Evolutionary conservation across 2,329 filamentous ascomycete species (phyloP).

Genomic region (Diaporthe amygdali): DNA sequence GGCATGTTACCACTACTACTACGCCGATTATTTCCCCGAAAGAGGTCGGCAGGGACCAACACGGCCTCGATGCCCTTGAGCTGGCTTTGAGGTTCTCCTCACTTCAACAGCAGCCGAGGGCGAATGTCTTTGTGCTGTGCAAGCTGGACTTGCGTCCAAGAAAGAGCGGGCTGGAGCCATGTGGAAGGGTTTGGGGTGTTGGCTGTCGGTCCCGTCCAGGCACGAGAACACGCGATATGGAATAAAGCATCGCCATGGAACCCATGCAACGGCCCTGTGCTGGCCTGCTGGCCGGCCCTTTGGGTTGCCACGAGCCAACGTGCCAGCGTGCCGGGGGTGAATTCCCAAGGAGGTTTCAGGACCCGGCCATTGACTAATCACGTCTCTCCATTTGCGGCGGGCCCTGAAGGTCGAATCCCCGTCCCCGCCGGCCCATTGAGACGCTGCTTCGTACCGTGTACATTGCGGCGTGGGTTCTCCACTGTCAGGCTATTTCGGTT

Average conservation of each 20-base stretch:
- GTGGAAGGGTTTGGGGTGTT: not conserved
- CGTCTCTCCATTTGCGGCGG: not conserved
- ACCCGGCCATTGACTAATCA: constrained; percentile 20
- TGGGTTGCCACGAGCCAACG: constrained; percentile 13
- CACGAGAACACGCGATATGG: not conserved
- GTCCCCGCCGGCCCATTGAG: not conserved
- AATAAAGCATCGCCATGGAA: constrained; percentile 10
- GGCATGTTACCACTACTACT: not conserved
- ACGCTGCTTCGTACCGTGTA: not conserved
- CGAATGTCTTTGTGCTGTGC: not conserved
- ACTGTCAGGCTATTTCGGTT: constrained; percentile 13
- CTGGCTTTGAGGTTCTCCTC: not conserved
- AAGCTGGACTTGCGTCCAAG: not conserved
- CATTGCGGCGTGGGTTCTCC: not conserved
- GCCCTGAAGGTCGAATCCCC: not conserved
- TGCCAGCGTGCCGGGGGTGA: constrained; percentile 14
- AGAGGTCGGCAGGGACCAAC: not conserved
- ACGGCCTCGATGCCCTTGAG: not conserved
- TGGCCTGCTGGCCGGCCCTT: constrained; percentile 3
- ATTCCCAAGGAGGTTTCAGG: constrained; percentile 14
- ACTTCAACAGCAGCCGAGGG: not conserved
- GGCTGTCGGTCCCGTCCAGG: not conserved
- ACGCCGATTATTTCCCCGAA: constrained; percentile 1
- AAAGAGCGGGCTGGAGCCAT: not conserved
- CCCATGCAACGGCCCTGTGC: not conserved